A percentile compares a stretch with the other conserved stretches of the same genome.
These are phyloP conservation scores for Paspalum notatum DNA, from an alignment of 176 grass and related monocot genomes.

Conservation along the genomic window DNA sequence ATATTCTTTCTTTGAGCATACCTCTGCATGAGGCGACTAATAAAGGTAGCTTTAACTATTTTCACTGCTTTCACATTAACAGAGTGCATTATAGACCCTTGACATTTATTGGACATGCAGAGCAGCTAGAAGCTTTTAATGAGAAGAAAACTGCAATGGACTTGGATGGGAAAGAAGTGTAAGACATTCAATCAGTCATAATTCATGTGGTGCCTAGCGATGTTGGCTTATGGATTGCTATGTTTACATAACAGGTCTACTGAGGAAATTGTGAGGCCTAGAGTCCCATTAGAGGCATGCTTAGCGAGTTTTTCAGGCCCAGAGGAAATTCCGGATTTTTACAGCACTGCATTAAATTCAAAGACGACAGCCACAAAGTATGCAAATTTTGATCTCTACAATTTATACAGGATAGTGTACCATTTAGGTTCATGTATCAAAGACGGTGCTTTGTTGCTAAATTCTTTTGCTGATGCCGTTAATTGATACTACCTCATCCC, in stretches of 20 bases:
- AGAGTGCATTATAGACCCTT: conserved; percentile 32
- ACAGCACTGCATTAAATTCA: conserved; percentile 89
- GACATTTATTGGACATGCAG: conserved; percentile 57
- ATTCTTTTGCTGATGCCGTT: conserved; percentile 1
- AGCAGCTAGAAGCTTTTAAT: conserved; percentile 80
- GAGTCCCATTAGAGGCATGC: conserved; percentile 92
- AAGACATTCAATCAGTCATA: conserved; percentile 31
- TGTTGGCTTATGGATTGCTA: conserved; percentile 17
- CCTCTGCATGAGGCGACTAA: conserved; percentile 85
- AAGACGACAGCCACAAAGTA: conserved; percentile 97
- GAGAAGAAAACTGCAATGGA: conserved; percentile 75
- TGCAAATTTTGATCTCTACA: conserved; percentile 33
- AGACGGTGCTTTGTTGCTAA: not conserved
- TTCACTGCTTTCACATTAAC: conserved; percentile 3
- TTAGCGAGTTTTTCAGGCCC: conserved; percentile 80
- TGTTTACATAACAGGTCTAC: conserved; percentile 57
- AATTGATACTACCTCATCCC: not conserved
- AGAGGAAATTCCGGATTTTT: conserved; percentile 85
- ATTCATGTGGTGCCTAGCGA: conserved; percentile 8
- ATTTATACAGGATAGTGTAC: conserved; percentile 4
- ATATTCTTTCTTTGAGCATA: conserved; percentile 86
- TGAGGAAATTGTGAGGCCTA: conserved; percentile 88
- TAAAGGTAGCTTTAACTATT: conserved; percentile 66
- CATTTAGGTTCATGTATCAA: not conserved
- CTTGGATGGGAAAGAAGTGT: conserved; percentile 89